Conservation (phyloP, 2,329 filamentous ascomycete species). For the Fusarium sp. region DNA sequence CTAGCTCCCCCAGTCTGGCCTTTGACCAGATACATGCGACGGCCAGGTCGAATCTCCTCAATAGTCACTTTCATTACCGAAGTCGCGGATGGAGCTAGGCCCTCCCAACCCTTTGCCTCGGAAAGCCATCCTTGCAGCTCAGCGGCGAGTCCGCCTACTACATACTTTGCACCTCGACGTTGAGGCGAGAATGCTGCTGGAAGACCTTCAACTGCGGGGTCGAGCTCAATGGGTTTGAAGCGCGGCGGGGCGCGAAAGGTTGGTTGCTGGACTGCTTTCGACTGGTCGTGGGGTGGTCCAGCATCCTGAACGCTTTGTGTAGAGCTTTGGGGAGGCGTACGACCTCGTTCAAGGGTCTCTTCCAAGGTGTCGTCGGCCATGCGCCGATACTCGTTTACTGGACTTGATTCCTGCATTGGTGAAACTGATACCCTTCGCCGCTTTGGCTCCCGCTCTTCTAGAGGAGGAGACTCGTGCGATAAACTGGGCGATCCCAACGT, state of each 20-base stretch:
- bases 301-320: slow-evolving; percentile 24
- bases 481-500: slow-evolving; percentile 6
- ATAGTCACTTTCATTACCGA: slow-evolving; percentile 43
- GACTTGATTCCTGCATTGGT: slow-evolving; percentile 30
- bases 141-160: slow-evolving; percentile 51
- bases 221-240: slow-evolving; percentile 49
- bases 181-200: slow-evolving; percentile 50
- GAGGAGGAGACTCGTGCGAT: slow-evolving; percentile 9
- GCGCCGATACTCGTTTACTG: slow-evolving; percentile 2
- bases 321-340: slow-evolving; percentile 18
- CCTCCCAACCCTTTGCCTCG: slow-evolving; percentile 51
- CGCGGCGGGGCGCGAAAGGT: slow-evolving; percentile 52
- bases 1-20: slow-evolving; percentile 19
- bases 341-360: slow-evolving; percentile 2
- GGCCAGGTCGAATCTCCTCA: slow-evolving; percentile 45
- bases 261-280: slow-evolving; percentile 46
- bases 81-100: slow-evolving; percentile 20
- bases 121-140: slow-evolving; percentile 54
- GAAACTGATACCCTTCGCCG: slow-evolving; percentile 45
- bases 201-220: slow-evolving; percentile 34
- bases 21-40: slow-evolving; percentile 49
- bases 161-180: slow-evolving; percentile 49
- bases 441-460: slow-evolving; percentile 40
- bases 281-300: slow-evolving; percentile 26
- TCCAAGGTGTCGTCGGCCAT: neutral